A percentile compares a stretch with the other conserved stretches of the same genome.
Evolutionary conservation across 805 yeast genomes (phyloP).

Genomic region (Saccharomycopsis sp.): DNA sequence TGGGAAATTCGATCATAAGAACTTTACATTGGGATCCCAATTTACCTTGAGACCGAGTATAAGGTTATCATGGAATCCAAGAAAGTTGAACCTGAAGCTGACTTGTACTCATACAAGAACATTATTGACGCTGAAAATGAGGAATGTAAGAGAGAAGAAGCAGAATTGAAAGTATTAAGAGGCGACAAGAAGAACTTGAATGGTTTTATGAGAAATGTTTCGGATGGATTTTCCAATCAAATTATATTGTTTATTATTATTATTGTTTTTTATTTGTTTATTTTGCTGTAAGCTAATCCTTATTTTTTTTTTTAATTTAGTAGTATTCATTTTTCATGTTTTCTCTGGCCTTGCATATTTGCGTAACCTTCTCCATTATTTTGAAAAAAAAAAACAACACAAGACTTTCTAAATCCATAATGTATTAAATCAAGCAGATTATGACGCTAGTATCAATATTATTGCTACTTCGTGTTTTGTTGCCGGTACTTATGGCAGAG

Average conservation of each 20-base stretch:
- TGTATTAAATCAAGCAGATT: too few species aligned
- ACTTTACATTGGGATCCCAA: slow-evolving; percentile 70
- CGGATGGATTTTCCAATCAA: slow-evolving; percentile 40
- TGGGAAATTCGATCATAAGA: slow-evolving; percentile 55
- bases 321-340: background rate
- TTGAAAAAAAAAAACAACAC: too few species aligned
- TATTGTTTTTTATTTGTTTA: too few species aligned
- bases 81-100: slow-evolving; percentile 50
- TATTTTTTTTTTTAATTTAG: background rate
- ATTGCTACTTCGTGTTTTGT: too few species aligned
- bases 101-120: slow-evolving; percentile 45
- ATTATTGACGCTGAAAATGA: slow-evolving; percentile 32
- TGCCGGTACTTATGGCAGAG: too few species aligned
- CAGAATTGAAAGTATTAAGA: slow-evolving; percentile 26
- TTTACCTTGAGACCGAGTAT: slow-evolving; percentile 53
- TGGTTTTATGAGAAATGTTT: slow-evolving; percentile 44
- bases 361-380: background rate
- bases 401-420: too few species aligned
- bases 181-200: slow-evolving; percentile 30
- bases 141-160: slow-evolving; percentile 28
- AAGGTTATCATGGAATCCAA: slow-evolving; percentile 48
- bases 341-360: background rate
- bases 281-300: too few species aligned
- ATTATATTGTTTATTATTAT: background rate
- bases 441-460: too few species aligned